Percentiles rank a stretch among this genome's conserved stretches.
phyloP scores from a whole-genome alignment of 2,329 filamentous ascomycete species.

The Talaromyces sp. region DNA sequence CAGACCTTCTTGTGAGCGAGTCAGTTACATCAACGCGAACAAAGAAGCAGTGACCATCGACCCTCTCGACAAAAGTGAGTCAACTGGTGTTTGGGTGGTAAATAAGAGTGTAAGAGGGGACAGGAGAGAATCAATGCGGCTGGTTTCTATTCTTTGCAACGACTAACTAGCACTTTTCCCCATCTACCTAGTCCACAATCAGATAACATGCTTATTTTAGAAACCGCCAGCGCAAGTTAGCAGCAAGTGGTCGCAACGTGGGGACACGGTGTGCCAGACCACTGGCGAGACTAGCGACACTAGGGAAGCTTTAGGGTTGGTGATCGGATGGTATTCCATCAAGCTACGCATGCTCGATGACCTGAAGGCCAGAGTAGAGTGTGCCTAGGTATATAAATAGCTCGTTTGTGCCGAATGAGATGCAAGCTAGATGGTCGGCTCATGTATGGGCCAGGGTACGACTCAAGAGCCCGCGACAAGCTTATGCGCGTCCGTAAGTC shows the following conservation, averaged over 20 bases:
- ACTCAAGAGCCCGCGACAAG: not conserved
- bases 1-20: not conserved
- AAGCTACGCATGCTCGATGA: not conserved
- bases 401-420: not conserved
- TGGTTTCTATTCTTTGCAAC: constrained; percentile 32
- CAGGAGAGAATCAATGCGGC: constrained; percentile 17
- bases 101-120: constrained; percentile 13
- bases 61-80: not conserved
- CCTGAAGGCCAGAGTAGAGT: not conserved
- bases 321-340: not conserved
- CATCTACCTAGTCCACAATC: not conserved
- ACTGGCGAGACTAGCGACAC: constrained; percentile 6
- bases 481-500: not conserved
- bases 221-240: constrained; percentile 7
- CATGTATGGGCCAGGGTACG: not conserved
- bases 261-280: constrained; percentile 12
- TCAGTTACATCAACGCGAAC: constrained; percentile 2
- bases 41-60: not conserved
- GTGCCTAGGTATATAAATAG: constrained; percentile 1
- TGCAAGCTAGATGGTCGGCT: not conserved
- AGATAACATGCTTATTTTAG: constrained; percentile 13
- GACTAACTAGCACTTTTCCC: constrained; percentile 11
- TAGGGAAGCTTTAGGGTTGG: not conserved
- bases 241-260: not conserved
- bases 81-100: not conserved